These are phyloP conservation scores for Eremothecium coryli DNA, from an alignment of 1,139 yeast genomes.

Conservation along the genomic window DNA sequence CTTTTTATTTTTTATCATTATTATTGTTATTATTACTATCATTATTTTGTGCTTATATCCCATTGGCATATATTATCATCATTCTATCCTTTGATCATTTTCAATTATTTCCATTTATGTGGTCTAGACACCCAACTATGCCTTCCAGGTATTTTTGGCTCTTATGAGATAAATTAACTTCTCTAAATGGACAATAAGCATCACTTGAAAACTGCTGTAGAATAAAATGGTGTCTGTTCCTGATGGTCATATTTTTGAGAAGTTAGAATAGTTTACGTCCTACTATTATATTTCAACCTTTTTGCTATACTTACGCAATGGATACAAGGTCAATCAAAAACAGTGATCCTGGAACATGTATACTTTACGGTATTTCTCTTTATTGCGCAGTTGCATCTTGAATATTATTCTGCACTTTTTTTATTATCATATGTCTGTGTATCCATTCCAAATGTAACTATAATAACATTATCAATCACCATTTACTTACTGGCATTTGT, in stretches of 20 bases:
- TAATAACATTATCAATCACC: neutral
- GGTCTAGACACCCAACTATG: neutral
- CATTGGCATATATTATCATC: too few species aligned
- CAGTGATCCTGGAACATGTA: neutral
- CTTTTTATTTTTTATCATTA: neutral
- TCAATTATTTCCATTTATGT: neutral
- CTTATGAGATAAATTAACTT: too few species aligned
- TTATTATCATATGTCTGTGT: neutral
- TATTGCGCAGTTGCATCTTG: constrained; percentile 2
- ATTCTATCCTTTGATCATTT: neutral
- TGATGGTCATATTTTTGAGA: neutral
- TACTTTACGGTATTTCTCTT: neutral
- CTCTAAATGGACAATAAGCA: constrained; percentile 1
- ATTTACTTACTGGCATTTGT: constrained; percentile 1
- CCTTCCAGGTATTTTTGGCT: too few species aligned
- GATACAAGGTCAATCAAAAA: neutral
- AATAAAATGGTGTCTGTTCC: neutral
- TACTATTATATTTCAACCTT: neutral
- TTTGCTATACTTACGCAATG: too few species aligned
- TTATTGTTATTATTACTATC: neutral
- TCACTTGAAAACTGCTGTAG: neutral
- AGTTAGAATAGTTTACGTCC: neutral
- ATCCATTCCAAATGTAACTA: constrained; percentile 2
- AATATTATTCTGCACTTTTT: neutral
- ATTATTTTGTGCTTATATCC: neutral